Evolutionary conservation across 2,329 filamentous ascomycete genomes (phyloP).

Genomic region (Fusarium fracticaudum): DNA sequence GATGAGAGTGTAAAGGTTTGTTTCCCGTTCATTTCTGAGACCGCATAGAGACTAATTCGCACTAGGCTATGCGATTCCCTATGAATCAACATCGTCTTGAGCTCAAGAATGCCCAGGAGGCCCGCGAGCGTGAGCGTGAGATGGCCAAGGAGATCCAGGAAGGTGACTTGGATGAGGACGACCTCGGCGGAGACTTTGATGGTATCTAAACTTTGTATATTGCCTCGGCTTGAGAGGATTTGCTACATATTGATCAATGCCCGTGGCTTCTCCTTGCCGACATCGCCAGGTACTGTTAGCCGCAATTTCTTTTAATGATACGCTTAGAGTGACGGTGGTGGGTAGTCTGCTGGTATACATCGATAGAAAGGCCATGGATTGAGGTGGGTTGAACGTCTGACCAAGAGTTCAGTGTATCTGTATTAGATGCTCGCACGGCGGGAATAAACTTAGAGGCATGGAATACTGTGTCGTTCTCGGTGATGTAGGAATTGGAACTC

Average conservation of each 20-base stretch:
- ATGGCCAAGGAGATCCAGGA: constrained; percentile 99
- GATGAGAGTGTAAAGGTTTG: constrained; percentile 96
- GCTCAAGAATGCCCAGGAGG: constrained; percentile 97
- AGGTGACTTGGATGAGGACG: constrained; percentile 95
- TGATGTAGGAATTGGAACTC: not conserved
- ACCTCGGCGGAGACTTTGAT: constrained; percentile 94
- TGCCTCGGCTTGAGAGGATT: constrained; percentile 11
- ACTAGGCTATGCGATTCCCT: constrained; percentile 94
- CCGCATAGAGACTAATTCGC: constrained; percentile 25
- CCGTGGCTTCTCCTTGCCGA: constrained; percentile 12
- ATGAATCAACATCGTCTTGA: constrained; percentile 99
- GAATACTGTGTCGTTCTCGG: not conserved
- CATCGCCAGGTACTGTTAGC: constrained; percentile 19
- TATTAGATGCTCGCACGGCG: constrained; percentile 39
- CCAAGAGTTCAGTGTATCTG: constrained; percentile 36
- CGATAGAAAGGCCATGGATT: constrained; percentile 30
- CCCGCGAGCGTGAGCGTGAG: constrained; percentile 94
- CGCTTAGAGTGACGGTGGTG: constrained; percentile 15
- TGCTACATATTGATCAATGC: constrained; percentile 11
- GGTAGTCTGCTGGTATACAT: constrained; percentile 18
- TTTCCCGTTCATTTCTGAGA: not conserved
- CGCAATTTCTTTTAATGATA: constrained; percentile 35
- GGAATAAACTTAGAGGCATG: constrained; percentile 22
- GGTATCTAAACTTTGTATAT: constrained; percentile 73
- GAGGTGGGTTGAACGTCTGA: constrained; percentile 16